Conservation (phyloP, 345 rosid species). For the Salix koriyanagi region DNA sequence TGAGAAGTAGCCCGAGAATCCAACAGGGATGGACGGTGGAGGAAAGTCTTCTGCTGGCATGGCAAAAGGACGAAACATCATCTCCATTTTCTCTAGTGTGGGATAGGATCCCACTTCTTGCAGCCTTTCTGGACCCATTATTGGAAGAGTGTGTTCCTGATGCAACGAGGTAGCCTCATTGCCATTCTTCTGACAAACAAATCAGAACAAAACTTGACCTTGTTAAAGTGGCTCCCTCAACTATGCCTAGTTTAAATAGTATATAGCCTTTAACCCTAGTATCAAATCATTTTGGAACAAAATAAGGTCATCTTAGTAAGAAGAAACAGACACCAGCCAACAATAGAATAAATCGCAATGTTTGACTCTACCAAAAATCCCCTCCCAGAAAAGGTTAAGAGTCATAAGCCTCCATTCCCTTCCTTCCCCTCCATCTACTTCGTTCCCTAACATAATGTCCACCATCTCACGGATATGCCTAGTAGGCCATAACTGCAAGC, state of each 20-base stretch:
- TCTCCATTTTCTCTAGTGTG: constrained; percentile 89
- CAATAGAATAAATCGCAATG: background rate
- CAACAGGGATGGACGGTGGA: constrained; percentile 79
- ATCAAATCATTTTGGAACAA: background rate
- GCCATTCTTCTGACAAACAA: constrained; percentile 52
- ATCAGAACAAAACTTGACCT: background rate
- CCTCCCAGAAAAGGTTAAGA: background rate
- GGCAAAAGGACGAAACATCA: constrained; percentile 85
- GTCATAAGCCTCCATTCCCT: no score
- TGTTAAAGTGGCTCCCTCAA: background rate
- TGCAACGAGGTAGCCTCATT: constrained; percentile 62
- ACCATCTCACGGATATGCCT: background rate
- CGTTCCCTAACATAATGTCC: no score
- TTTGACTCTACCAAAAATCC: background rate
- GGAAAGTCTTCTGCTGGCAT: constrained; percentile 99
- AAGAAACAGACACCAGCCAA: background rate
- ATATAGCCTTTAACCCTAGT: background rate
- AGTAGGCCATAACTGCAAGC: background rate
- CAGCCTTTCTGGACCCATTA: constrained; percentile 97
- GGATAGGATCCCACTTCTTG: constrained; percentile 84
- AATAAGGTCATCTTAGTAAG: background rate
- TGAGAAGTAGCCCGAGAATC: constrained; percentile 90
- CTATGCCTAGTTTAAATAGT: background rate
- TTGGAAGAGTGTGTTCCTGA: constrained; percentile 91
- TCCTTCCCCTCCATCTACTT: no score